Evolutionary conservation across 257 asterid species (phyloP).

Genomic region (Apocynum venetum): DNA sequence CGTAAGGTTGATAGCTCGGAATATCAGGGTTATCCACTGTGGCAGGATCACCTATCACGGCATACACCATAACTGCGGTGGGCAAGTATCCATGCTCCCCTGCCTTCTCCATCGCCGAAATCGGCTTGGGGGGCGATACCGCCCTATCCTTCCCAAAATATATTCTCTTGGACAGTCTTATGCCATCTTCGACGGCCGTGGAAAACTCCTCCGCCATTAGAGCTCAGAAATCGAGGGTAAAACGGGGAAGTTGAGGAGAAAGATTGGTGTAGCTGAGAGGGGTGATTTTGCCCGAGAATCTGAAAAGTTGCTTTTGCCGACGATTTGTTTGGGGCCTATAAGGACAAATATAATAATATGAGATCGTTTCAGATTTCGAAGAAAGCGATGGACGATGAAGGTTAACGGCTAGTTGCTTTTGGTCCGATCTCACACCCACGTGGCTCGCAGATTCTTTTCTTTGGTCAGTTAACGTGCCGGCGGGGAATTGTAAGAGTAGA

Average conservation of each 20-base stretch:
- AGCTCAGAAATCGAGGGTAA: neutral
- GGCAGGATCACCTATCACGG: constrained; percentile 68
- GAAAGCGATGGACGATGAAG: constrained; percentile 23
- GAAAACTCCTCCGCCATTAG: constrained; percentile 79
- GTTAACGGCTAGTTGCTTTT: constrained; percentile 1
- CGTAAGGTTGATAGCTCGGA: constrained; percentile 98
- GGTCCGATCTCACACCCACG: neutral
- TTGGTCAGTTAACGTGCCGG: neutral
- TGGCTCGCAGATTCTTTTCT: neutral
- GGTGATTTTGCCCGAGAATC: neutral
- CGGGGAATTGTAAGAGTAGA: neutral
- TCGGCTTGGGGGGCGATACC: constrained; percentile 75
- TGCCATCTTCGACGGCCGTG: constrained; percentile 83
- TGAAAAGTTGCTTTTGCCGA: neutral
- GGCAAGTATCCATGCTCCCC: constrained; percentile 46
- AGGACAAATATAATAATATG: neutral
- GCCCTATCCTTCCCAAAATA: constrained; percentile 87
- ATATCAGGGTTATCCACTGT: constrained; percentile 90
- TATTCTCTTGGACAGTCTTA: constrained; percentile 73
- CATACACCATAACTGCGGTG: constrained; percentile 75
- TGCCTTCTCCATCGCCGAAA: constrained; percentile 53
- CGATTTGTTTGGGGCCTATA: neutral
- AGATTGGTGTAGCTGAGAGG: constrained; percentile 10
- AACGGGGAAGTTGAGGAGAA: neutral
- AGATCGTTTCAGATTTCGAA: constrained; percentile 11